These are phyloP conservation scores for Plasmopara muralis DNA, from an alignment of 352 stramenopile species.

Conservation along the genomic window DNA sequence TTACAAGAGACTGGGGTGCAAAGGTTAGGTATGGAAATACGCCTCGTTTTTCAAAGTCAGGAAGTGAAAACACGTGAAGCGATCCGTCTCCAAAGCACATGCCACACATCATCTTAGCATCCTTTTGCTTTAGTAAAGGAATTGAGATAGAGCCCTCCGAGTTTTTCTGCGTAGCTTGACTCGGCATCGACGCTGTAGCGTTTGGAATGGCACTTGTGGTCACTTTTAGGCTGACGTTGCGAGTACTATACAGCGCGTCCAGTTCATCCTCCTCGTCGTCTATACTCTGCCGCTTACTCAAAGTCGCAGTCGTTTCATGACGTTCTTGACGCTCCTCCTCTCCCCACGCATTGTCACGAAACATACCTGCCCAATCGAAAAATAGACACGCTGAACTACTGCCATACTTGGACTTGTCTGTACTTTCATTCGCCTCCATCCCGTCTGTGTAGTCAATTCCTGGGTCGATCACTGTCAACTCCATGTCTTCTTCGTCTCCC, in stretches of 20 bases:
- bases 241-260: constrained; percentile 58
- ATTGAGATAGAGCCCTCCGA: constrained; percentile 44
- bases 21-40: constrained; percentile 82
- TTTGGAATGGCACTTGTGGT: constrained; percentile 11
- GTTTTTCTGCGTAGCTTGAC: constrained; percentile 13
- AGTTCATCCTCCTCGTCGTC: constrained; percentile 55
- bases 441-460: constrained; percentile 47
- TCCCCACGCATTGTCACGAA: constrained; percentile 50
- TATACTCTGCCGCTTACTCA: constrained; percentile 9
- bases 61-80: constrained; percentile 75
- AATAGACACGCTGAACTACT: constrained; percentile 77
- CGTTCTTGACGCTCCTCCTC: constrained; percentile 44
- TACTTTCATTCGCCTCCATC: constrained; percentile 23
- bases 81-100: constrained; percentile 78
- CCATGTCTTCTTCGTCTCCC: constrained; percentile 75
- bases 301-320: constrained; percentile 5
- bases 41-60: constrained; percentile 74
- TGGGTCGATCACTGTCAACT: constrained; percentile 74
- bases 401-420: constrained; percentile 20
- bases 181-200: constrained; percentile 3
- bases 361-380: constrained; percentile 82
- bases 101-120: constrained; percentile 76
- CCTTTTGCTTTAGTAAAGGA: constrained; percentile 37
- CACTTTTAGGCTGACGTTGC: constrained; percentile 24
- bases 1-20: constrained; percentile 66